Base-by-base conservation (phyloP, 2,329 filamentous ascomycete genomes). In the Nemania serpens region DNA sequence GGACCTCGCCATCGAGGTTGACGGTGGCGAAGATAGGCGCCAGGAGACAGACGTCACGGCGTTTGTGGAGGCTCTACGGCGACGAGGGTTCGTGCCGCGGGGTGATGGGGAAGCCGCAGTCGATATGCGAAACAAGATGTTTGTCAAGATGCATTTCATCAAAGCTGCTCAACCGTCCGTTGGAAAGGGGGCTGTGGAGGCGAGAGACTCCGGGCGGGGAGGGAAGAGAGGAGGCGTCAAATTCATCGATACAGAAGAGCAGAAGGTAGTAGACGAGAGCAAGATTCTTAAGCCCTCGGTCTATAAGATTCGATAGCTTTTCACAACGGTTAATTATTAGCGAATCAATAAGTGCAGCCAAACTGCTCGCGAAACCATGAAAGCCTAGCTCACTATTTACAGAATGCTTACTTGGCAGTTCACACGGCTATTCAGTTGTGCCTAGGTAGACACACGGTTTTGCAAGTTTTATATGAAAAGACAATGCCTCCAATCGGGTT, bases 121-220 rank as follows among this genome's bases (percentile, higher is more conserved):
- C 10, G 93, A 99, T 78, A 79, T 96, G 71, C 85, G 84, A 58
- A 99, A 99, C 78, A 96, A 90, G 79, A 99, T 99, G 95, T 99
- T 99, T 79, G 94, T 98, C 68, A 91, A 90, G 78, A 94, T 99
- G 92, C 87, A 90, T 69, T 99, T 99, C 76, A 81, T 93, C 70
- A 99, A 98, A 79, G 87, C 84, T n/a, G 87, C 86, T 18, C 79
- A 86, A 46, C 90, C 93, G 0, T 82, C 82, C 2, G 89, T 87
- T 73, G 93, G 93, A 22, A 96, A 96, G 79, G 86, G 89, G 66
- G 85, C 81, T 13, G 81, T 77, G 55, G 73, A 76, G 13, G 65
- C 37, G 34, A 67, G 64, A 42, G 67, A 70, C 10, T n/a, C 57
- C 5, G 50, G 54, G 15, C 60, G 66, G 45, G 43, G 45, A 22